Evolutionary conservation across 345 rosid genomes (phyloP).

Genomic region (Hibiscus tridactylites): DNA sequence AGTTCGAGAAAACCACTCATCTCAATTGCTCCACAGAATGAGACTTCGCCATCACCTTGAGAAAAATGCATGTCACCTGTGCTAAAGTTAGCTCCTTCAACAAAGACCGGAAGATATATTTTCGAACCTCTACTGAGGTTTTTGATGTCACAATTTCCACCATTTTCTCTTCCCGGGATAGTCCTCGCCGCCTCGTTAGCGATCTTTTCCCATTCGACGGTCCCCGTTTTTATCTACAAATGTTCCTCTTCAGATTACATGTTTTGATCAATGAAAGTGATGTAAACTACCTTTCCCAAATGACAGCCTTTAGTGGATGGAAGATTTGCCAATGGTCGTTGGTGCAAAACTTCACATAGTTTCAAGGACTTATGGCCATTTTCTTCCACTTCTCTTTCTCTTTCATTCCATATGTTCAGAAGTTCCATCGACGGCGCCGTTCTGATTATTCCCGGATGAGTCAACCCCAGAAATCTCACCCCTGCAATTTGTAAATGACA

Average conservation of each 20-base stretch:
- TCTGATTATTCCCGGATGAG: constrained; percentile 81
- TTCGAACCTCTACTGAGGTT: constrained; percentile 85
- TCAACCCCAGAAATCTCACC: constrained; percentile 79
- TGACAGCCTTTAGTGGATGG: constrained; percentile 70
- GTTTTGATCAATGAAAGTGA: background rate
- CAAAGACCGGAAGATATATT: constrained; percentile 76
- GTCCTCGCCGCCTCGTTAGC: constrained; percentile 77
- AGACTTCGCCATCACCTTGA: constrained; percentile 94
- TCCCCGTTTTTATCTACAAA: constrained; percentile 55
- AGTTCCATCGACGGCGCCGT: constrained; percentile 88
- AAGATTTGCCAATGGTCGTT: constrained; percentile 66
- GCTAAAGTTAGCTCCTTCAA: constrained; percentile 86
- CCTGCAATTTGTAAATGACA: constrained; percentile 28
- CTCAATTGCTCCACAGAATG: constrained; percentile 94
- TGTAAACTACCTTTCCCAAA: constrained; percentile 48
- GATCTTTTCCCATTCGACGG: constrained; percentile 72
- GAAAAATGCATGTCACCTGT: constrained; percentile 98
- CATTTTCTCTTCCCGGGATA: constrained; percentile 88
- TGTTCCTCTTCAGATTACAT: background rate
- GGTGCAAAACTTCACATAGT: constrained; percentile 76
- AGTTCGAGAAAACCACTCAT: constrained; percentile 84
- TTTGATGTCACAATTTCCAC: constrained; percentile 93
- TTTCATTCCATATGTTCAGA: constrained; percentile 66
- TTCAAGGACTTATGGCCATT: constrained; percentile 37
- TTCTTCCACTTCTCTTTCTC: constrained; percentile 69